phyloP scores from a whole-genome alignment of 2,329 filamentous ascomycete genomes.

The Penicillium verrucosum region DNA sequence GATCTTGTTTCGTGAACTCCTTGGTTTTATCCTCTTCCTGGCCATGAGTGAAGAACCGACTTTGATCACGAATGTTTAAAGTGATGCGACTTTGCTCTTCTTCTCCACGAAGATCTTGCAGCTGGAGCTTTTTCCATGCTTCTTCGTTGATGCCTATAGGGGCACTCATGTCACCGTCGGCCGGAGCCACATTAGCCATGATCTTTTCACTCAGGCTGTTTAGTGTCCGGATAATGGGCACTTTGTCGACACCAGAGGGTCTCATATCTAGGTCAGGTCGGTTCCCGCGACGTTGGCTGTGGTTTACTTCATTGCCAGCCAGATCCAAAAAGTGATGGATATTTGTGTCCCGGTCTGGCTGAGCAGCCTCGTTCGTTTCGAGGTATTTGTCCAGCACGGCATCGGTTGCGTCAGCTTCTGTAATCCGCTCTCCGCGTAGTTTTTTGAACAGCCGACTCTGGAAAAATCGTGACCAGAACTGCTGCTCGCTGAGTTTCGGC shows the following conservation, averaged over 20 bases:
- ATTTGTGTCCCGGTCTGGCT: conserved; percentile 52
- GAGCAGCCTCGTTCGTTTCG: conserved; percentile 62
- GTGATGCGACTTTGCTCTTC: conserved; percentile 72
- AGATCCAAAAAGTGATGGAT: conserved; percentile 89
- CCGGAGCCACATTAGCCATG: conserved; percentile 78
- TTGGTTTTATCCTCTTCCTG: conserved; percentile 48
- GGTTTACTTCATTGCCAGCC: conserved; percentile 91
- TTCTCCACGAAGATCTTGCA: conserved; percentile 76
- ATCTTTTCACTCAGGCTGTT: conserved; percentile 93
- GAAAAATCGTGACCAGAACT: conserved; percentile 95
- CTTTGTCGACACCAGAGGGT: conserved; percentile 67
- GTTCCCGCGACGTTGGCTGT: conserved; percentile 83
- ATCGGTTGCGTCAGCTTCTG: conserved; percentile 72
- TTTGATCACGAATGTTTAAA: conserved; percentile 85
- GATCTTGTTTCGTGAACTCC: conserved; percentile 67
- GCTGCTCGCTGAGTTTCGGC: conserved; percentile 70
- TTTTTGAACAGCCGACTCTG: conserved; percentile 86
- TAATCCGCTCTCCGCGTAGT: conserved; percentile 81
- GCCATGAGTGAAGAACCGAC: conserved; percentile 67
- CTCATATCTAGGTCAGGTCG: conserved; percentile 87
- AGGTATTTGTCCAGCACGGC: conserved; percentile 83
- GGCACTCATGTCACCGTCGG: conserved; percentile 65
- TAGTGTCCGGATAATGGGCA: conserved; percentile 82
- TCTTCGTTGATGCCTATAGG: conserved; percentile 68
- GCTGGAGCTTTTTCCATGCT: conserved; percentile 68